Evolutionary conservation across 352 stramenopile genomes (phyloP).

Genomic region (Phytopythium sindhum): DNA sequence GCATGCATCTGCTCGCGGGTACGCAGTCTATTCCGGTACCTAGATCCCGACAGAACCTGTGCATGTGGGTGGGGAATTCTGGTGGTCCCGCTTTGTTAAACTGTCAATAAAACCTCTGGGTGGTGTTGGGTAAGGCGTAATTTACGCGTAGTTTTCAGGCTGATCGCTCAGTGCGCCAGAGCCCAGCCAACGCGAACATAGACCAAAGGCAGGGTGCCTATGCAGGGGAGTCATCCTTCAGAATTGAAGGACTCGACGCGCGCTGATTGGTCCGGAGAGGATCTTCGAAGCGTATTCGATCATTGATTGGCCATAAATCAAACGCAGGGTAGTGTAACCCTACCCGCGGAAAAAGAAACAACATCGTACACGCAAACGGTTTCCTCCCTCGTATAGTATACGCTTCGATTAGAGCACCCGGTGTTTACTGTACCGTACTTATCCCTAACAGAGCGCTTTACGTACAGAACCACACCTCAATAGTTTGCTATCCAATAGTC

Average conservation of each 20-base stretch:
- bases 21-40: no score
- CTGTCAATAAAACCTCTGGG: constrained; percentile 3
- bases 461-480: not conserved
- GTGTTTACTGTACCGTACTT: not conserved
- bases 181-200: not conserved
- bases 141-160: constrained; percentile 1
- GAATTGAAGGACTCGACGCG: constrained; percentile 1
- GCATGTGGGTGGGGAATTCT: constrained; percentile 18
- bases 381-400: not conserved
- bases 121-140: constrained; percentile 5
- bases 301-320: not conserved
- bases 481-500: no score
- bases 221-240: constrained; percentile 9
- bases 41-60: not conserved
- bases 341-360: constrained; percentile 7
- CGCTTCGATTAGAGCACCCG: not conserved
- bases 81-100: constrained; percentile 21
- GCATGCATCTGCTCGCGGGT: no score
- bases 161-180: not conserved
- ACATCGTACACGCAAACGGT: constrained; percentile 8
- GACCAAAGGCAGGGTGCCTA: constrained; percentile 6
- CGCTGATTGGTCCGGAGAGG: constrained; percentile 1
- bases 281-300: not conserved
- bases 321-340: not conserved
- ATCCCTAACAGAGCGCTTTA: not conserved